Percentiles rank a stretch among this genome's conserved stretches.
phyloP scores from a whole-genome alignment of 2,329 filamentous ascomycete species.

The Diaporthe batatas region DNA sequence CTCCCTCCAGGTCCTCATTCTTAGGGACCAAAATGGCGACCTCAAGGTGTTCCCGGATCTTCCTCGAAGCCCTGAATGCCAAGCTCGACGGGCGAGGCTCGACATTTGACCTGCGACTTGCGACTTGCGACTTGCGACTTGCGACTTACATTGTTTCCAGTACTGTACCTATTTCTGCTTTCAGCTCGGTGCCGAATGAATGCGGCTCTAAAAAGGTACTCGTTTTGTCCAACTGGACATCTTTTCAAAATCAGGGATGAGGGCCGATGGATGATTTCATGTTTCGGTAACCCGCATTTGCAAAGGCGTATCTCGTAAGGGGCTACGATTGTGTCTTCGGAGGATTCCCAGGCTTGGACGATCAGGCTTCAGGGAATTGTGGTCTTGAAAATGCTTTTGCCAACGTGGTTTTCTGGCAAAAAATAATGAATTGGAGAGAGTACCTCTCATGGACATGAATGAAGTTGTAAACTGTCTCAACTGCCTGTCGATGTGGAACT shows the following conservation, averaged over 20 bases:
- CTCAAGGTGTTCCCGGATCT: slow-evolving; percentile 6
- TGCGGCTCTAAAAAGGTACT: slow-evolving; percentile 23
- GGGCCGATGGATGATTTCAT: slow-evolving; percentile 25
- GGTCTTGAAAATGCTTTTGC: slow-evolving; percentile 16
- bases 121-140: not conserved
- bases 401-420: not conserved
- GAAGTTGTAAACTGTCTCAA: not conserved
- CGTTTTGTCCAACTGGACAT: not conserved
- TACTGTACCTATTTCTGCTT: slow-evolving; percentile 28
- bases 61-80: slow-evolving; percentile 3
- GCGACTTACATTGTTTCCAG: slow-evolving; percentile 12
- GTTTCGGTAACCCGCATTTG: slow-evolving; percentile 27
- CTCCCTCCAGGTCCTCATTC: slow-evolving; percentile 32
- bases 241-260: slow-evolving; percentile 14
- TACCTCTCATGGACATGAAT: slow-evolving; percentile 2
- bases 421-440: slow-evolving; percentile 28
- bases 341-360: slow-evolving; percentile 20
- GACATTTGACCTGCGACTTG: no score
- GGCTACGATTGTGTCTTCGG: slow-evolving; percentile 26
- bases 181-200: slow-evolving; percentile 5
- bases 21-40: slow-evolving; percentile 33
- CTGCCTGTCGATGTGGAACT: no score
- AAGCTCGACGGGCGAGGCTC: not conserved
- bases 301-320: slow-evolving; percentile 35
- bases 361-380: not conserved